These are phyloP conservation scores for Sugiyamaella grinbergsii DNA, from an alignment of 1,139 yeast species.

Conservation along the genomic window DNA sequence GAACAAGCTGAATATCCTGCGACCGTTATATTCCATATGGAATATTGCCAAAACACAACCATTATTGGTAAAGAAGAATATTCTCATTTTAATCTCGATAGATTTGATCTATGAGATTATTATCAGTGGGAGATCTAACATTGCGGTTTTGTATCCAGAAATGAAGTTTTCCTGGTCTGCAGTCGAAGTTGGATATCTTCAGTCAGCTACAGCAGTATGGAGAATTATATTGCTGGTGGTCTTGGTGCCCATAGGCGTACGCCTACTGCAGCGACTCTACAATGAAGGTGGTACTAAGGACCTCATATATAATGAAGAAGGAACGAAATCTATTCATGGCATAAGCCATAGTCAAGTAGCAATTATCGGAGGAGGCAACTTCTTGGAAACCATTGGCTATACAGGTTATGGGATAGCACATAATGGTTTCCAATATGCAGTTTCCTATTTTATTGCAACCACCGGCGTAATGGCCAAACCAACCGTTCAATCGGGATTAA, in stretches of 20 bases:
- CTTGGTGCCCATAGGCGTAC: slow-evolving; percentile 26
- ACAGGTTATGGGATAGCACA: slow-evolving; percentile 30
- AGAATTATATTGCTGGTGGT: slow-evolving; percentile 26
- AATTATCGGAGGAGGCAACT: slow-evolving; percentile 28
- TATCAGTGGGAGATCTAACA: slow-evolving; percentile 30
- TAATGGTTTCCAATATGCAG: slow-evolving; percentile 26
- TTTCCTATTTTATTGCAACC: slow-evolving; percentile 30
- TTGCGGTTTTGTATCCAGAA: slow-evolving; percentile 31
- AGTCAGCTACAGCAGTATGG: slow-evolving; percentile 30
- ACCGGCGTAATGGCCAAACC: slow-evolving; percentile 34
- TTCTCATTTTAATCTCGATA: slow-evolving; percentile 26
- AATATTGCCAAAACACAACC: slow-evolving; percentile 21
- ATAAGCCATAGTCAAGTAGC: slow-evolving; percentile 26
- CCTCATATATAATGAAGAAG: neutral
- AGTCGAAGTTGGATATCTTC: slow-evolving; percentile 30
- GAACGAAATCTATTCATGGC: slow-evolving; percentile 9
- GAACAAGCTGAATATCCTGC: slow-evolving; percentile 22
- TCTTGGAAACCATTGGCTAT: slow-evolving; percentile 30
- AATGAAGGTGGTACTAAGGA: slow-evolving; percentile 17
- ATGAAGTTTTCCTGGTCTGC: slow-evolving; percentile 32
- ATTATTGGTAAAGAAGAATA: slow-evolving; percentile 20
- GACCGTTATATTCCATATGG: slow-evolving; percentile 23
- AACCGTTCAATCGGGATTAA: slow-evolving; percentile 29
- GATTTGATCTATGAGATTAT: slow-evolving; percentile 30
- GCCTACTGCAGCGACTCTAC: slow-evolving; percentile 18